Conservation (phyloP, 768 basidiomycete genomes). For the Stropharia rugosoannulata region DNA sequence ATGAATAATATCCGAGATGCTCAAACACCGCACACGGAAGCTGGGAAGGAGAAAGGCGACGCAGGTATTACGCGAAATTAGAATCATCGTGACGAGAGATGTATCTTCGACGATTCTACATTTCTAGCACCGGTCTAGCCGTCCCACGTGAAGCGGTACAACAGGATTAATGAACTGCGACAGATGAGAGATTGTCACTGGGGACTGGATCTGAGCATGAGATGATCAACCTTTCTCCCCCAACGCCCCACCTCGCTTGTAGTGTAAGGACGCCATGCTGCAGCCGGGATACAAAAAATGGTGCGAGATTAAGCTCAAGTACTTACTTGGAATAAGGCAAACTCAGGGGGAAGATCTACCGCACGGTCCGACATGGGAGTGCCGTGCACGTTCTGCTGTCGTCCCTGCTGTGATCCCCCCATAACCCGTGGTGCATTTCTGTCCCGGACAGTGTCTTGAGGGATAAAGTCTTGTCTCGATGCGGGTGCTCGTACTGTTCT, state of each 20-base stretch:
- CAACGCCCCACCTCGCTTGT: conserved; percentile 9
- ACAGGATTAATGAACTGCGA: conserved; percentile 13
- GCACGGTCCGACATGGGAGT: conserved; percentile 18
- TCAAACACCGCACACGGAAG: conserved; percentile 6
- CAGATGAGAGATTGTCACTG: conserved; percentile 16
- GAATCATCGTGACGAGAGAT: background rate
- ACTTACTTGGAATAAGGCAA: conserved; percentile 34
- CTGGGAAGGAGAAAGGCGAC: background rate
- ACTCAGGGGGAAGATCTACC: conserved; percentile 28
- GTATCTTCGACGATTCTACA: conserved; percentile 5
- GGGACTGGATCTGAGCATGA: conserved; percentile 18
- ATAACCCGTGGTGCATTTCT: conserved; percentile 3
- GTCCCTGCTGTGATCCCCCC: conserved; percentile 4
- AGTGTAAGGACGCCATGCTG: conserved; percentile 1
- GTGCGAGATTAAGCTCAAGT: conserved; percentile 5
- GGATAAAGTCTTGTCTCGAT: conserved; percentile 10
- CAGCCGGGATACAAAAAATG: conserved; percentile 11
- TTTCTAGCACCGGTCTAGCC: conserved; percentile 11
- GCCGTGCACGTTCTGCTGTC: conserved; percentile 7
- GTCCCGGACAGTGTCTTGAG: conserved; percentile 4
- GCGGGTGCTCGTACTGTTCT: conserved; percentile 10
- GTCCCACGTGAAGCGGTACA: conserved; percentile 12
- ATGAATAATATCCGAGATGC: conserved; percentile 3
- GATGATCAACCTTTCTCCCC: conserved; percentile 21
- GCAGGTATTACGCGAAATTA: conserved; percentile 4